Conservation (phyloP, 305 asterid genomes). For the Caryopteris hybrid region DNA sequence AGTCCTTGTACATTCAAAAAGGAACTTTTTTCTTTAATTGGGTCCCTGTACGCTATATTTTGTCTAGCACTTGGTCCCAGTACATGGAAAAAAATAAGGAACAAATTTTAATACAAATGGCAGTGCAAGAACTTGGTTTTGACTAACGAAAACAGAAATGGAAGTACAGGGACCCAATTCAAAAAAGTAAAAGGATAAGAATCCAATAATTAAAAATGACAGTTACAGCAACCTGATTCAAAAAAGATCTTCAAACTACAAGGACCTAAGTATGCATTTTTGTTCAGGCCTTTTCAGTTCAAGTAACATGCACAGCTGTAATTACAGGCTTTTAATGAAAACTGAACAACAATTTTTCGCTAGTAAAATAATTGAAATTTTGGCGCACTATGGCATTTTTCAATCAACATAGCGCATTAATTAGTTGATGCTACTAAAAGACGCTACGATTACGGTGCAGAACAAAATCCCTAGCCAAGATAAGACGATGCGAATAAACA, state of each 20-base stretch:
- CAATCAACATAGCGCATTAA: neutral
- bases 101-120: neutral
- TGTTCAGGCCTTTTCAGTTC: neutral
- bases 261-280: neutral
- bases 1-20: neutral
- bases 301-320: neutral
- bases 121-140: neutral
- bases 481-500: neutral
- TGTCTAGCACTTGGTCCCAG: neutral
- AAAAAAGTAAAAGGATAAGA: no score
- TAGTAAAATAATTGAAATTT: no score
- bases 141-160: no score
- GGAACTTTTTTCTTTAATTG: neutral
- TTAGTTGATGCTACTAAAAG: neutral
- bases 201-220: neutral
- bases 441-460: neutral
- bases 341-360: no score
- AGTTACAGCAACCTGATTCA: neutral
- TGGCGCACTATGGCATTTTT: neutral
- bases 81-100: neutral
- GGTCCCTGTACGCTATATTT: neutral
- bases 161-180: neutral
- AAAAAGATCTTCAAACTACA: neutral
- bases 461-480: neutral
- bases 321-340: no score